These are phyloP conservation scores for Serendipita sp. DNA, from an alignment of 768 basidiomycete species.

Conservation along the genomic window DNA sequence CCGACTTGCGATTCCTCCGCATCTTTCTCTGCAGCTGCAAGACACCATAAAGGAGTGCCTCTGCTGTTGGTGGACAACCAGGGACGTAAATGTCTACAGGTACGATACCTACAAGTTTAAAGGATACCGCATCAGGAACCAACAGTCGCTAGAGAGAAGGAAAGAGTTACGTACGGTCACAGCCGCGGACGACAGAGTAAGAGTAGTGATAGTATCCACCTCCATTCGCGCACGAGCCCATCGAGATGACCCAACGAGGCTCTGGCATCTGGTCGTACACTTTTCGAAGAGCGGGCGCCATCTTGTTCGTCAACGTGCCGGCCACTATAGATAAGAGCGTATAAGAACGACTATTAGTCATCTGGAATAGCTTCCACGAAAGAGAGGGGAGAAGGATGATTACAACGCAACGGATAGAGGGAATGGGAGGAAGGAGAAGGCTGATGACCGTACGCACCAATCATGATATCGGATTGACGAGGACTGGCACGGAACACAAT, in stretches of 20 bases:
- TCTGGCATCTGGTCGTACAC: conserved; percentile 99
- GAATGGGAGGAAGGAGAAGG: not conserved
- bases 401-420: no score
- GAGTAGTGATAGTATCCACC: conserved; percentile 97
- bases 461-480: conserved; percentile 95
- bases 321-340: conserved; percentile 36
- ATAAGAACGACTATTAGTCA: not conserved
- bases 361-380: no score
- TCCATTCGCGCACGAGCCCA: conserved; percentile 99
- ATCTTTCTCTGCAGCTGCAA: conserved; percentile 94
- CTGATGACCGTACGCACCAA: conserved; percentile 20
- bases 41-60: conserved; percentile 93
- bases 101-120: conserved; percentile 54
- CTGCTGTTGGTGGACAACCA: conserved; percentile 89
- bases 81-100: conserved; percentile 98
- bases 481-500: conserved; percentile 99
- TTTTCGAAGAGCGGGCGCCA: conserved; percentile 95
- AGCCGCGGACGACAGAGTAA: conserved; percentile 95
- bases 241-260: conserved; percentile 98
- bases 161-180: conserved; percentile 55
- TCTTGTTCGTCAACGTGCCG: conserved; percentile 97
- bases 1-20: conserved; percentile 70
- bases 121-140: not conserved
- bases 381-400: no score
- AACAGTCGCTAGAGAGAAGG: not conserved